Evolutionary conservation across 345 rosid genomes (phyloP).

Genomic region (Salix udensis): DNA sequence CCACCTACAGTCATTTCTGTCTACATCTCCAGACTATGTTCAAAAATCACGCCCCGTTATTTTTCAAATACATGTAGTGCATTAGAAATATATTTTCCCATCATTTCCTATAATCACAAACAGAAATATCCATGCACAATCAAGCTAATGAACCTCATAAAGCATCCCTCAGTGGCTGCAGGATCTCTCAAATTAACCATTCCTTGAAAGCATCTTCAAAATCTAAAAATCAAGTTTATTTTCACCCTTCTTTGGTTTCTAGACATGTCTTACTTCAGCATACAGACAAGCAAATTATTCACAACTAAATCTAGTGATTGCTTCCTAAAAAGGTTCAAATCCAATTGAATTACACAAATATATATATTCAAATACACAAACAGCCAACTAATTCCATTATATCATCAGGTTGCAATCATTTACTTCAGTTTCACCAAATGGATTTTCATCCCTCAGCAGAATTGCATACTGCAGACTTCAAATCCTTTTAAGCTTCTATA

Average conservation of each 20-base stretch:
- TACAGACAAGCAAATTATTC: background rate
- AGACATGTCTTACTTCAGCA: background rate
- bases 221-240: background rate
- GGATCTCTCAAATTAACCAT: background rate
- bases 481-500: background rate
- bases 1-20: background rate
- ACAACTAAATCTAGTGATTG: background rate
- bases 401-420: background rate
- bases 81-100: background rate
- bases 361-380: background rate
- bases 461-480: background rate
- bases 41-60: background rate
- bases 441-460: background rate
- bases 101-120: background rate
- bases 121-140: background rate
- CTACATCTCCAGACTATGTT: background rate
- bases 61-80: background rate
- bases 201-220: background rate
- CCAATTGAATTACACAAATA: background rate
- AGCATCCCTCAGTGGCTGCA: background rate
- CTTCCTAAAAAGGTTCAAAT: background rate
- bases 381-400: background rate
- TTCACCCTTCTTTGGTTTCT: background rate
- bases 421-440: background rate
- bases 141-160: background rate